phyloP scores from a whole-genome alignment of 495 filamentous ascomycete genomes.

The Penicillium steckii region DNA sequence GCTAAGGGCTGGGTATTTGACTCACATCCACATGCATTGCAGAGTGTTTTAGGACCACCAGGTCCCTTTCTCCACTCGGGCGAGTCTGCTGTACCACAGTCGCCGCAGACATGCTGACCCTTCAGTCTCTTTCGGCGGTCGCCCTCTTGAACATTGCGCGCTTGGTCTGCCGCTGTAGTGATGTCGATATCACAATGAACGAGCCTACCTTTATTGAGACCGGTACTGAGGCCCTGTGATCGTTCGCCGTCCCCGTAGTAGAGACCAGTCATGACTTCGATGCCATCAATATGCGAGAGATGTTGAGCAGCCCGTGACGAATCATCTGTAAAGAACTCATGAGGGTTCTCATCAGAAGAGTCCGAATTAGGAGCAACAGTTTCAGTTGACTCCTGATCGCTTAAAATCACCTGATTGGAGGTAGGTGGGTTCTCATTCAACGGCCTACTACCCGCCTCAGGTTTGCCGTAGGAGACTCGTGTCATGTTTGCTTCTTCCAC shows the following conservation, averaged over 20 bases:
- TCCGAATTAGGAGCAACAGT: conserved; percentile 62
- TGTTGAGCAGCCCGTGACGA: conserved; percentile 73
- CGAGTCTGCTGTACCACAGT: conserved; percentile 91
- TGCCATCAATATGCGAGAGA: conserved; percentile 75
- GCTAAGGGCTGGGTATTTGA: conserved; percentile 6
- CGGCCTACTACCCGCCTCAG: conserved; percentile 6
- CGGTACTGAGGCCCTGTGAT: conserved; percentile 84
- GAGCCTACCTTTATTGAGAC: conserved; percentile 71
- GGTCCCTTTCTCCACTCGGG: conserved; percentile 98
- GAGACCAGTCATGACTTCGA: conserved; percentile 92
- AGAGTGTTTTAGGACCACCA: conserved; percentile 90
- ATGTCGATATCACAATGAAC: conserved; percentile 86
- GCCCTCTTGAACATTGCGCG: conserved; percentile 43
- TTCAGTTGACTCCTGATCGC: conserved; percentile 46
- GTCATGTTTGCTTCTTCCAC: conserved; percentile 64
- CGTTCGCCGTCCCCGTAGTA: conserved; percentile 87
- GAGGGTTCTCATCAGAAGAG: conserved; percentile 65
- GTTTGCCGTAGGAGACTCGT: conserved; percentile 9
- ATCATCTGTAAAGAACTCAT: conserved; percentile 74
- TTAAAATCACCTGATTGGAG: conserved; percentile 6
- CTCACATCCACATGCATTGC: conserved; percentile 91
- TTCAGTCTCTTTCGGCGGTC: conserved; percentile 93
- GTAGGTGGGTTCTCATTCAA: conserved; percentile 1
- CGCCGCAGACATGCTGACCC: conserved; percentile 94
- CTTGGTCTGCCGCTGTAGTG: conserved; percentile 71